Evolutionary conservation across 441 rosid genomes (phyloP), one percentile per base, ranked within the genome.

Genomic region (Melastoma candidum): DNA sequence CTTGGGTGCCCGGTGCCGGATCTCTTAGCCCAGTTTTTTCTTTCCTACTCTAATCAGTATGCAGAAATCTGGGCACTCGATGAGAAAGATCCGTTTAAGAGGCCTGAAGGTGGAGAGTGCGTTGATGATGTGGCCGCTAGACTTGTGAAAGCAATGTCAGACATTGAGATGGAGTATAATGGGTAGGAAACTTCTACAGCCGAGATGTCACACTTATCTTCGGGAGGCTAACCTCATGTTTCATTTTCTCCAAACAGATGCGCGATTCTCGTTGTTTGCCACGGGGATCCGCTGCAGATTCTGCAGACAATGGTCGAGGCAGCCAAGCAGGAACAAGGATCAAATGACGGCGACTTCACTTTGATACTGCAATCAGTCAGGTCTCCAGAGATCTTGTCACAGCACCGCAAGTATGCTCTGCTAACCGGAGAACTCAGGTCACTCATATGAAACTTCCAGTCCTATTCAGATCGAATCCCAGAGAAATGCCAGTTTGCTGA

Each of bases 201-300:
- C 22, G 22, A 17, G 22, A 17, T 17, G 22, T 29, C 36, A 29
- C 7, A 0, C 5, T 29, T 29, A 29, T 17, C 22, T 17, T 17
- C 36, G 5, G 36, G 36, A 17, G 36, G 7, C 36, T 29, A 3
- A 17, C 36, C 36, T 29, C 36, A 29, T 17, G 22, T 17, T 17
- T 17, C 22, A 17, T 17, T 17, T 17, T 17, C 22, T 17, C 22
- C 22, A 17, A 17, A 17, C 81, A 80, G 90, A 32, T 80, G 81
- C 43, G 73, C 66, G 22, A 63, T 82, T 48, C 65, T 92, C 71
- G 68, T 84, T 29, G 92, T 85, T 45, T 78, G 94, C 77, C 97
- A 92, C 53, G 98, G 97, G 12, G 95, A 87, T 81, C 94, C 97
- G 27, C 66, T 88, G 64, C 92, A 92, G 81, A 88, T 92, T 74